Conservation (phyloP, 1,139 yeast species). For the Kazachstania sp. region DNA sequence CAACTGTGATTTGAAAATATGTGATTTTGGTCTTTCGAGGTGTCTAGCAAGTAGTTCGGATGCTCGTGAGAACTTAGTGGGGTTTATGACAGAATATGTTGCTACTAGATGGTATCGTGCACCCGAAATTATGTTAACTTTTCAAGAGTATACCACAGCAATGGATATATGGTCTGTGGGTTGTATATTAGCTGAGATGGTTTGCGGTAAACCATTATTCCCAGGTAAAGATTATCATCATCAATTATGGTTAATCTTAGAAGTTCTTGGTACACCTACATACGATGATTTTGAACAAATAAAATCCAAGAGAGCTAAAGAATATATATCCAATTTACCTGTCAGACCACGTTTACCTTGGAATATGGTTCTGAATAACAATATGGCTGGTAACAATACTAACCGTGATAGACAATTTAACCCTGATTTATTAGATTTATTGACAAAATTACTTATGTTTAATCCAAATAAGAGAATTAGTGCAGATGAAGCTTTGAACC, state of each 20-base stretch:
- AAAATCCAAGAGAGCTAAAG: conserved; percentile 53
- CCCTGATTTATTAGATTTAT: conserved; percentile 54
- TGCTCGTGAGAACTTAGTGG: conserved; percentile 34
- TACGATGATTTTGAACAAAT: conserved; percentile 49
- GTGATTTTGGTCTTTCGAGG: conserved; percentile 91
- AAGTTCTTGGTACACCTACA: conserved; percentile 56
- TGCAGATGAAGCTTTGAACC: conserved; percentile 56
- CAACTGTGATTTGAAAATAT: conserved; percentile 84
- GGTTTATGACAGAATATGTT: conserved; percentile 62
- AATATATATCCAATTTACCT: conserved; percentile 54
- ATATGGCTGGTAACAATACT: conserved; percentile 19
- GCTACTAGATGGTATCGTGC: conserved; percentile 80
- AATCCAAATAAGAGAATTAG: conserved; percentile 58
- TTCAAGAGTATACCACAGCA: conserved; percentile 60
- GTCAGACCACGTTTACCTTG: conserved; percentile 42
- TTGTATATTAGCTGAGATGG: conserved; percentile 62
- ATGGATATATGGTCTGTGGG: conserved; percentile 78
- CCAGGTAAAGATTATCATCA: conserved; percentile 73
- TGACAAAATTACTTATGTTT: conserved; percentile 51
- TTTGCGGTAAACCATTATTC: conserved; percentile 57
- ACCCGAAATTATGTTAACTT: conserved; percentile 67
- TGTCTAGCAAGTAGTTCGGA: conserved; percentile 58
- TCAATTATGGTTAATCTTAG: conserved; percentile 54
- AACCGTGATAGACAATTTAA: conserved; percentile 31
- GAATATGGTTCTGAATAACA: conserved; percentile 32